Base-by-base conservation (phyloP, 441 rosid species). In the Corymbia calophylla region DNA sequence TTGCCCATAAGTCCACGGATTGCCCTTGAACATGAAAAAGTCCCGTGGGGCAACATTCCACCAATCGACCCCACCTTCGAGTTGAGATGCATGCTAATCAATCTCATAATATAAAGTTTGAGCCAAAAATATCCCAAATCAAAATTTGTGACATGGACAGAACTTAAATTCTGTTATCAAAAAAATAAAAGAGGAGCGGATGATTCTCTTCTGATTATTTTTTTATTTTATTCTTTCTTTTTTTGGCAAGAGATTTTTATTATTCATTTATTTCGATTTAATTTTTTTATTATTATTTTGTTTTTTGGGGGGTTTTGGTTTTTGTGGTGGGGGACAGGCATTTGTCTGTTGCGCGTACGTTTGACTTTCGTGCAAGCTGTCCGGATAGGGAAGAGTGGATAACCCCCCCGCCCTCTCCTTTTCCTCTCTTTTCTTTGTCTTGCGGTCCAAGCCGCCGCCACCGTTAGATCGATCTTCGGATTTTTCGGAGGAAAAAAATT, bases 21-120 rank as follows among this genome's bases (percentile, higher is more conserved):
- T 0, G 19, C 15, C 70, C 19, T 64, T n/a, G 9, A 64, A 17
- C 77, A 31, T 17, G 44, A 6, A 1, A 0, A 3, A 35, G 23
- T 8, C 44, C 11, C 7, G 2, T 4, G 23, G 44, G 44, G 6
- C 44, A 6, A 66, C 12, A 4, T 66, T 16, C 19, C 11, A 66
- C 1, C 44, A 9, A 15, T 66, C 23, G 1, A 9, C 23, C 2
- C 44, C 2, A 8, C 0, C 4, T 17, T 31, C 0, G 1, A 31
- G 2, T 18, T 17, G 3, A 2, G 23, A 31, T 16, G 5, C 56
- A 17, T 17, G 56, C 9, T 1, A 21, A 39, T 31, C 21, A 1
- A 15, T 66, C 15, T 64, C 21, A 0, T 64, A 0, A 15, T 4
- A 64, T 7, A 64, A 64, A 0, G 10, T 16, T 8, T 2, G 12